phyloP scores from a whole-genome alignment of 495 filamentous ascomycete genomes.

The Neurospora africana region DNA sequence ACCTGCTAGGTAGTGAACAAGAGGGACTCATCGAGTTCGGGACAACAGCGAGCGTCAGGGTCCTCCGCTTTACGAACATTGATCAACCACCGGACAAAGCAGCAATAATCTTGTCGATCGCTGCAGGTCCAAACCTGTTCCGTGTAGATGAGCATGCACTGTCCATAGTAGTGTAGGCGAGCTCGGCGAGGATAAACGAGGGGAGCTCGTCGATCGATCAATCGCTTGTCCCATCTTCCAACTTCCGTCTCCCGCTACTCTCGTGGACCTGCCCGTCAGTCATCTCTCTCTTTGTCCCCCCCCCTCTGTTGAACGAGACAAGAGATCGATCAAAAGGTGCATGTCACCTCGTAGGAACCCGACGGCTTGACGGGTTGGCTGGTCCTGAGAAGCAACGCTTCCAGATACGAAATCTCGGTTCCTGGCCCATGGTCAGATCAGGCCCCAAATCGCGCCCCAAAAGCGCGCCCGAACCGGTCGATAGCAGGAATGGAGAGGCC shows the following conservation, averaged over 20 bases:
- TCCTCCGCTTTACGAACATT: background rate
- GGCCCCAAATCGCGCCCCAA: background rate
- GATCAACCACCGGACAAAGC: background rate
- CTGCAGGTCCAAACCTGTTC: background rate
- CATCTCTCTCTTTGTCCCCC: background rate
- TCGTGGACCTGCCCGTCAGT: background rate
- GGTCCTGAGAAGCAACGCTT: background rate
- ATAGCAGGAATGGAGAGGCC: background rate
- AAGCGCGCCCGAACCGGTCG: background rate
- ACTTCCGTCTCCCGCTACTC: background rate
- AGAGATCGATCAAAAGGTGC: background rate
- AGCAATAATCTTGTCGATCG: background rate
- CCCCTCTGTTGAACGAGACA: background rate
- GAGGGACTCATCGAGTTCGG: background rate
- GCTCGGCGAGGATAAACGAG: background rate
- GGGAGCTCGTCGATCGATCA: background rate
- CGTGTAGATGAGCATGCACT: background rate
- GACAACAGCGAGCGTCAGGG: background rate
- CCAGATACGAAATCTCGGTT: background rate
- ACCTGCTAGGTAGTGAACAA: background rate
- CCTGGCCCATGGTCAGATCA: background rate
- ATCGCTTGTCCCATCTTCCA: background rate
- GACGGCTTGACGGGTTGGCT: background rate
- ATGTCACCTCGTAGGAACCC: background rate
- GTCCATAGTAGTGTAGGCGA: background rate